Conservation (phyloP, 129 eudicot genomes). For the Artemisia annua region DNA sequence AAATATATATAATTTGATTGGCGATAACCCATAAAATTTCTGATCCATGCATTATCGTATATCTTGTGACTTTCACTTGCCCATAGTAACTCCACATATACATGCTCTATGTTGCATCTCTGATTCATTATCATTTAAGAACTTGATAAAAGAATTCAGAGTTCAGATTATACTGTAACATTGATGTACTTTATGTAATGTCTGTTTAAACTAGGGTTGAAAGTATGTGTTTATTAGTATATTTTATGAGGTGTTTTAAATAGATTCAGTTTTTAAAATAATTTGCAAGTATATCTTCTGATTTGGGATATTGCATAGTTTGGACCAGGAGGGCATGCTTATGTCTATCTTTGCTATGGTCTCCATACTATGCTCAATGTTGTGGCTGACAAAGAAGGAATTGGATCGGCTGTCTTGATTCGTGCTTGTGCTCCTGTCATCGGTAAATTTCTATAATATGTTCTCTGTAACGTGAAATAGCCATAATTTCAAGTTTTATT, state of each 20-base stretch:
- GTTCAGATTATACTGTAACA: background rate
- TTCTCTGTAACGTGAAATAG: background rate
- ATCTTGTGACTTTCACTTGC: background rate
- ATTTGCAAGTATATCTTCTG: background rate
- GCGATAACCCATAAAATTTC: too few relatives aligned
- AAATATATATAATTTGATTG: too few relatives aligned
- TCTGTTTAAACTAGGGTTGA: background rate
- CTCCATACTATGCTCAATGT: slow-evolving; percentile 88
- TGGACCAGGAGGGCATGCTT: slow-evolving; percentile 97
- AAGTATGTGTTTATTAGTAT: background rate
- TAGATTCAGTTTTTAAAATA: background rate
- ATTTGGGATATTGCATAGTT: slow-evolving; percentile 43
- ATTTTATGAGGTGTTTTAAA: background rate
- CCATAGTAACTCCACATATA: background rate
- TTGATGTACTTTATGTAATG: background rate
- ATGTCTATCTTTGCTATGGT: slow-evolving; percentile 97
- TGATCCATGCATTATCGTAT: too few relatives aligned
- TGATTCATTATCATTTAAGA: background rate
- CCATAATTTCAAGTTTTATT: slow-evolving; percentile 1
- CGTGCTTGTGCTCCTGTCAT: slow-evolving; percentile 90
- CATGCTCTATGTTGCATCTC: background rate
- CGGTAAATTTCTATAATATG: slow-evolving; percentile 41
- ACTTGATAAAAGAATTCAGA: background rate
- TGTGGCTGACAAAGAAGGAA: slow-evolving; percentile 94
- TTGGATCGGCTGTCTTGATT: slow-evolving; percentile 88